Evolutionary conservation across 2,329 filamentous ascomycete genomes (phyloP).

Genomic region (Ramularia endophylla): DNA sequence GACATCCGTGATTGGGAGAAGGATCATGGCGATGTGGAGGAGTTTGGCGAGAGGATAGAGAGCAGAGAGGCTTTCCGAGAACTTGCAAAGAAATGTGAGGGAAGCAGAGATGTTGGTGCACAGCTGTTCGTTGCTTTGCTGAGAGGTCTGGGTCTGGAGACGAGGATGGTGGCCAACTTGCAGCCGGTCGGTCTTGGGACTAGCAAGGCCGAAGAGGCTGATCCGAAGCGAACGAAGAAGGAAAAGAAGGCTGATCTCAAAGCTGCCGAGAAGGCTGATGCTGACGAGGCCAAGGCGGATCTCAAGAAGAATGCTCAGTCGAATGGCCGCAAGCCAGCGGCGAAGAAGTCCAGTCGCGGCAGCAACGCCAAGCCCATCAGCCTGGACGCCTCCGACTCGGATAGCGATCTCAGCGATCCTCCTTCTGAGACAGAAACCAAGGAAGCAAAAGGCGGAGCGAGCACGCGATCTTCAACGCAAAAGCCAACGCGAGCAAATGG

Average conservation of each 20-base stretch:
- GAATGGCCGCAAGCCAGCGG: constrained; percentile 15
- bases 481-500: background rate
- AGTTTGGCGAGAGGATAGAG: constrained; percentile 72
- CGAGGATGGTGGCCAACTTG: constrained; percentile 74
- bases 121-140: constrained; percentile 86
- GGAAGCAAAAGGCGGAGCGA: constrained; percentile 28
- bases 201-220: constrained; percentile 78
- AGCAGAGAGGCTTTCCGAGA: constrained; percentile 61
- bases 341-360: constrained; percentile 22
- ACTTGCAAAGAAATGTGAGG: constrained; percentile 63
- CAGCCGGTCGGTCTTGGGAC: constrained; percentile 88
- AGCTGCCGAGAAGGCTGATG: constrained; percentile 5
- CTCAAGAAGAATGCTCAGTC: constrained; percentile 8
- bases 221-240: constrained; percentile 38
- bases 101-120: constrained; percentile 80
- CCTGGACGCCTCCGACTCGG: constrained; percentile 48
- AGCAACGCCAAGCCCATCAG: constrained; percentile 37
- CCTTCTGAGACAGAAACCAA: constrained; percentile 35
- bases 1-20: constrained; percentile 65
- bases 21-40: constrained; percentile 54
- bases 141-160: constrained; percentile 72
- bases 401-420: constrained; percentile 39
- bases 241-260: constrained; percentile 17
- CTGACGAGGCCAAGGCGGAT: constrained; percentile 5
- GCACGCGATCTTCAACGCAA: too few relatives aligned